Base-by-base conservation (phyloP, 116 monocot genomes). In the Posidonia oceanica region DNA sequence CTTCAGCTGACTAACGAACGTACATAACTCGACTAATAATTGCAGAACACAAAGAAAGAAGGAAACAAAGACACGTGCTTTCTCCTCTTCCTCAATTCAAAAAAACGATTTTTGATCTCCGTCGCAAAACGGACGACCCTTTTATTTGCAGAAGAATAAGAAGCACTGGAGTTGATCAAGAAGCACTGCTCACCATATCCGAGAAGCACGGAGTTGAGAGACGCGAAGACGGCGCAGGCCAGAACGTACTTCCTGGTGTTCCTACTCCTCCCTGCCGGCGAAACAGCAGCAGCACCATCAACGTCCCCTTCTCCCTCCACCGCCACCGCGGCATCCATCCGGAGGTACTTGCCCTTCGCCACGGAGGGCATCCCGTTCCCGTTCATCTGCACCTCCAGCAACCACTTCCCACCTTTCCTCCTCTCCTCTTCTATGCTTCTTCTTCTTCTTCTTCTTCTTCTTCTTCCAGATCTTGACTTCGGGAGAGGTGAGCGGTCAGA, bases 191-290 rank as follows among this genome's bases (percentile, higher is more conserved):
- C 69, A 93, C 92, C 92, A 58, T 93, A 93, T 37, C 92, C 92
- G 70, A 93, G 92, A 41, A 93, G 92, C 10, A 93, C 88, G 36
- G 81, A 82, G 61, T 88, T 93, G 78, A 93, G 82, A 44, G 92
- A 93, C 39, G 92, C 92, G 54, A 93, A 93, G 63, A 93, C 17
- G 52, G 88, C 86, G 59, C 88, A 88, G 44, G 82, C 88, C 54
- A 86, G 66, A 13, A 93, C 88, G 69, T 86, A 93, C 71, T 82
- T 76, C 74, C 77, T 71, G 38, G 72, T 76, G n/a, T 44, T 20
- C 61, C 18, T 72, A 48, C 4, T n/a, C 61, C 22, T 72, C 69
- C 72, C 51, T 2, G 15, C 48, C 67, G 1, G 3, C 2, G 2
- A 11, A 42, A 14, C 65, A 7, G 6, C n/a, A 15, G 39, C 21